phyloP scores from a whole-genome alignment of 2,329 filamentous ascomycete species.

The Dothideomycetes sp. region DNA sequence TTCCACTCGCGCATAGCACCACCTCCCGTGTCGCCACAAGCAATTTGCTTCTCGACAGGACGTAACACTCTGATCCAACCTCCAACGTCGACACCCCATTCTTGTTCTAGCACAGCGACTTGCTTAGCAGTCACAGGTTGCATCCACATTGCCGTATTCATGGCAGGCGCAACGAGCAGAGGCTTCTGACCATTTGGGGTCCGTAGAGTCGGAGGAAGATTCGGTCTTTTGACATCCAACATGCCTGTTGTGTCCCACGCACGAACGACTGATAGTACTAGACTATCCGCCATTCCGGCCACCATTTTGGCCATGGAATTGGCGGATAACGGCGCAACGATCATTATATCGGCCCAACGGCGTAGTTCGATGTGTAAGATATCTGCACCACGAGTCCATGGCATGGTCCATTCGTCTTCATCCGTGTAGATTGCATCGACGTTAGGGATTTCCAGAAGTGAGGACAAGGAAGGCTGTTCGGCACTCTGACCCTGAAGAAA shows the following conservation, averaged over 20 bases:
- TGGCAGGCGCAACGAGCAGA: slow-evolving; percentile 69
- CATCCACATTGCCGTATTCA: slow-evolving; percentile 87
- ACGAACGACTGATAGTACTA: slow-evolving; percentile 64
- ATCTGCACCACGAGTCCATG: slow-evolving; percentile 67
- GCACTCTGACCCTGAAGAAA: slow-evolving; percentile 68
- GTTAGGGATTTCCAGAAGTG: slow-evolving; percentile 52
- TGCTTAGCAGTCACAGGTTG: slow-evolving; percentile 74
- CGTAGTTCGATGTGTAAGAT: slow-evolving; percentile 89
- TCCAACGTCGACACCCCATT: slow-evolving; percentile 54
- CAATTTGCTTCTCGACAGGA: slow-evolving; percentile 67
- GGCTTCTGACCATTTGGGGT: slow-evolving; percentile 43
- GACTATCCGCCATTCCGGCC: slow-evolving; percentile 65
- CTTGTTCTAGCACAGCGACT: slow-evolving; percentile 57
- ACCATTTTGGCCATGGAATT: slow-evolving; percentile 81
- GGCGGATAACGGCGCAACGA: slow-evolving; percentile 73
- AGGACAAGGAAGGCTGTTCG: slow-evolving; percentile 64
- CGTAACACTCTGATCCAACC: slow-evolving; percentile 60
- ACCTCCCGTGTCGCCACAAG: slow-evolving; percentile 73
- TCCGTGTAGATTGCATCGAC: slow-evolving; percentile 78
- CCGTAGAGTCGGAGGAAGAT: slow-evolving; percentile 16
- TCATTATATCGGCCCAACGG: slow-evolving; percentile 69
- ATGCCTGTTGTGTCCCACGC: slow-evolving; percentile 76
- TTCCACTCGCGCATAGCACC: slow-evolving; percentile 80
- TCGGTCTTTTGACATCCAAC: slow-evolving; percentile 37
- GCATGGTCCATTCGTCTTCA: slow-evolving; percentile 71